Conservation (phyloP, 73 alveolate genomes). For the Paramecium primaurelia region DNA sequence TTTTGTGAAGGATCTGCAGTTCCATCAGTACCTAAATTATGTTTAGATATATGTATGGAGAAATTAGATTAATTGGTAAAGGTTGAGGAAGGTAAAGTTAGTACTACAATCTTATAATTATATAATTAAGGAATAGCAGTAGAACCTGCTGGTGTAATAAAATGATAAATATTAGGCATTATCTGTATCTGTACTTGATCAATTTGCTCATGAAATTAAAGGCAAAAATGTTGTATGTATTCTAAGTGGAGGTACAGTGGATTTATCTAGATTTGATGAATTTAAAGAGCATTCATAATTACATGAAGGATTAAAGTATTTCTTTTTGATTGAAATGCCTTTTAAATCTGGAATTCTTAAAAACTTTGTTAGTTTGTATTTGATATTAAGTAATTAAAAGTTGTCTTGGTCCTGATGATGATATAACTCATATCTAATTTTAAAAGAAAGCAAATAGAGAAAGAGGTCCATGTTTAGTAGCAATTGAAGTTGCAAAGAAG, state of each 20-base stretch:
- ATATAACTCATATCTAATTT: conserved; percentile 44
- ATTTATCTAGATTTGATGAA: conserved; percentile 60
- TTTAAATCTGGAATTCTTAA: conserved; percentile 44
- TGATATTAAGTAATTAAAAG: neutral
- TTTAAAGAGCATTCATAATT: conserved; percentile 46
- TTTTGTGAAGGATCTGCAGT: conserved; percentile 60
- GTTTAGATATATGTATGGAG: conserved; percentile 45
- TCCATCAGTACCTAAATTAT: conserved; percentile 39
- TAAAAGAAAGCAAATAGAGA: conserved; percentile 52
- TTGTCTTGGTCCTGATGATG: conserved; percentile 60
- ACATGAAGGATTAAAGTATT: conserved; percentile 51
- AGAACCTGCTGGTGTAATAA: conserved; percentile 57
- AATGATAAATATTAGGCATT: neutral
- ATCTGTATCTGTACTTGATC: conserved; percentile 33
- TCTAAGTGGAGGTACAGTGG: conserved; percentile 49
- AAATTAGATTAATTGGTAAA: neutral
- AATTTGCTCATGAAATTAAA: conserved; percentile 31
- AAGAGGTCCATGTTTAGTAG: conserved; percentile 54
- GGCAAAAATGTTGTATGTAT: conserved; percentile 56
- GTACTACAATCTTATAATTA: conserved; percentile 35
- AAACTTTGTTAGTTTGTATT: conserved; percentile 27
- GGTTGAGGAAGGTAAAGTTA: conserved; percentile 43
- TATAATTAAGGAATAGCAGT: conserved; percentile 45
- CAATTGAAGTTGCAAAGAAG: conserved; percentile 46
- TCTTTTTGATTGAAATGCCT: conserved; percentile 54